Conservation (phyloP, 192 early-diverging fungal species). For the Rhizophagus sp. region DNA sequence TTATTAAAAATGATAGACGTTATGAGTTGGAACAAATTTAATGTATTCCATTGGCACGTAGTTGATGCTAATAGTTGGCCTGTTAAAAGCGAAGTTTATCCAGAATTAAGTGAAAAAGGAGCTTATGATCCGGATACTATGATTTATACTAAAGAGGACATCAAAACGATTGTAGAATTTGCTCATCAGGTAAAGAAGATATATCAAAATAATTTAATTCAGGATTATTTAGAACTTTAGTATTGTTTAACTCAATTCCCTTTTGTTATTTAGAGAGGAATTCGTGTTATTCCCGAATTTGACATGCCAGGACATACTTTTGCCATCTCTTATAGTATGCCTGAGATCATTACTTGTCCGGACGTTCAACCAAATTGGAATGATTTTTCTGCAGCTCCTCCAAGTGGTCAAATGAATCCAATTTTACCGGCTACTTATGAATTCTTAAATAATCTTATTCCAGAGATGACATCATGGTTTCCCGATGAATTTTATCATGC, state of each 20-base stretch:
- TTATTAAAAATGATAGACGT: slow-evolving; percentile 73
- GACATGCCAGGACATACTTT: slow-evolving; percentile 90
- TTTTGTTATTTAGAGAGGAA: slow-evolving; percentile 56
- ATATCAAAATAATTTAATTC: no score
- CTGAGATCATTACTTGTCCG: slow-evolving; percentile 49
- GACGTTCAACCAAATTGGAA: slow-evolving; percentile 58
- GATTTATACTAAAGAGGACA: slow-evolving; percentile 75
- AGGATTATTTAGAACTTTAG: background rate
- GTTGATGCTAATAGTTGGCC: slow-evolving; percentile 75
- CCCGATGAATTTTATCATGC: slow-evolving; percentile 71
- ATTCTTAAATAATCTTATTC: slow-evolving; percentile 63
- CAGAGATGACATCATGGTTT: slow-evolving; percentile 68
- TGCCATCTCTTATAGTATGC: slow-evolving; percentile 33
- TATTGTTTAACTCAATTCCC: background rate
- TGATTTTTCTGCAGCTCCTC: slow-evolving; percentile 64
- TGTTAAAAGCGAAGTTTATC: slow-evolving; percentile 56
- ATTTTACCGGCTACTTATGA: slow-evolving; percentile 61
- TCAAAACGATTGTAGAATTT: slow-evolving; percentile 70
- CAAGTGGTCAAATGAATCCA: slow-evolving; percentile 83
- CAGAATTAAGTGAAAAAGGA: slow-evolving; percentile 64
- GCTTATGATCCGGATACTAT: slow-evolving; percentile 63
- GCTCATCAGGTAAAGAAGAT: slow-evolving; percentile 35
- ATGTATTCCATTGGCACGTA: slow-evolving; percentile 82
- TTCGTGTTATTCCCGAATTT: slow-evolving; percentile 90
- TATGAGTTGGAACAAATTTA: slow-evolving; percentile 82